phyloP scores from a whole-genome alignment of 1,284 basidiomycete genomes.

The Ganoderma leucocontextum region DNA sequence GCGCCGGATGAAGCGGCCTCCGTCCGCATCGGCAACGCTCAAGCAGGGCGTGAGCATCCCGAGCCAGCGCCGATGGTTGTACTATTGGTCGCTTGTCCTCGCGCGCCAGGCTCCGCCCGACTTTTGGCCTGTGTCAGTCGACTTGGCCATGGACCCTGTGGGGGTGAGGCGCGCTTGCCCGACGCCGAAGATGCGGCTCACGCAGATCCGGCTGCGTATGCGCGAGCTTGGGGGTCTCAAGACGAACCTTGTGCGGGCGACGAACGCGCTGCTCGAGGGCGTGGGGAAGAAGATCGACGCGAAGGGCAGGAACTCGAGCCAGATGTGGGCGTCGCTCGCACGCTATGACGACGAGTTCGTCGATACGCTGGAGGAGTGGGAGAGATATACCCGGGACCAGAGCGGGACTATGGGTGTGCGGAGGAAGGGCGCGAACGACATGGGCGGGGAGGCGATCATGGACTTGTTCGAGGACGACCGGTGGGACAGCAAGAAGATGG shows the following conservation, averaged over 20 bases:
- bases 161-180: conserved; percentile 26
- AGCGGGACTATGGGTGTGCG: conserved; percentile 50
- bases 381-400: conserved; percentile 57
- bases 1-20: conserved; percentile 68
- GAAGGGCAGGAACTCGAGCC: conserved; percentile 45
- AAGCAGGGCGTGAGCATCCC: conserved; percentile 80
- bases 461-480: conserved; percentile 58
- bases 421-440: conserved; percentile 46
- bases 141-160: conserved; percentile 20
- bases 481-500: conserved; percentile 83
- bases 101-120: conserved; percentile 58
- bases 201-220: conserved; percentile 64
- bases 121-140: conserved; percentile 49
- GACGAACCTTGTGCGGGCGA: conserved; percentile 59
- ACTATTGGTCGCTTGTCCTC: conserved; percentile 77
- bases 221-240: conserved; percentile 60
- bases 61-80: conserved; percentile 75
- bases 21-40: conserved; percentile 50
- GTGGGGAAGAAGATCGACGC: conserved; percentile 42
- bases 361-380: conserved; percentile 66
- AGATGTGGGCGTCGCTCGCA: conserved; percentile 80
- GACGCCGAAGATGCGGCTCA: conserved; percentile 49
- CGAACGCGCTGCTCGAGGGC: conserved; percentile 60
- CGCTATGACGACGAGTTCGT: conserved; percentile 79
- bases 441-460: conserved; percentile 47